Evolutionary conservation across 495 filamentous ascomycete species (phyloP).

Genomic region (Aspergillus diversus): DNA sequence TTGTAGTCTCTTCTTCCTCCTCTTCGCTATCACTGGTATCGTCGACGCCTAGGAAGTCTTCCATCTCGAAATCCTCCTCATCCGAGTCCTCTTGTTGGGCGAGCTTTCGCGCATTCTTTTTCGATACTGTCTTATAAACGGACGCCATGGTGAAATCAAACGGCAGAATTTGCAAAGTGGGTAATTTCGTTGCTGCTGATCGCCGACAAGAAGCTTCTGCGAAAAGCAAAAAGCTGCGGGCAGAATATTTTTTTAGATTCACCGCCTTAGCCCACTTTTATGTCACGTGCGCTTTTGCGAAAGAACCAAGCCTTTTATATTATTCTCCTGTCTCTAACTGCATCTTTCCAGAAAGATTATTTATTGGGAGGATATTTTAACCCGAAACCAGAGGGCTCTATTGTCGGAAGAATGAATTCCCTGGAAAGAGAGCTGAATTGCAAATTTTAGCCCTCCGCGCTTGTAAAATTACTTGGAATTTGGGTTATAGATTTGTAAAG

Average conservation of each 20-base stretch:
- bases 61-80: conserved; percentile 46
- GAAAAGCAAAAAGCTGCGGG: conserved; percentile 39
- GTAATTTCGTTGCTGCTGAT: conserved; percentile 20
- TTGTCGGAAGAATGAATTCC: no score
- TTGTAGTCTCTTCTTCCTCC: conserved; percentile 41
- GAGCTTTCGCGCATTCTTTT: conserved; percentile 49
- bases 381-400: neutral
- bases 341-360: neutral
- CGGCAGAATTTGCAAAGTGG: conserved; percentile 5
- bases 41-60: conserved; percentile 45
- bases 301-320: neutral
- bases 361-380: neutral
- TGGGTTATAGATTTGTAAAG: no score
- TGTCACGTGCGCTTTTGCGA: conserved; percentile 32
- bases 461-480: no score
- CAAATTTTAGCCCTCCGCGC: no score
- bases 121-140: conserved; percentile 91
- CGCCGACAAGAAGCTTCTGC: conserved; percentile 23
- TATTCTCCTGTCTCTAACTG: no score
- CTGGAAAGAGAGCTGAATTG: no score
- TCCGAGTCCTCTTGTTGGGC: conserved; percentile 36
- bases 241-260: conserved; percentile 46
- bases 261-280: conserved; percentile 32
- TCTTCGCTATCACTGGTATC: conserved; percentile 55
- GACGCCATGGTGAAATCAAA: conserved; percentile 70